Base-by-base conservation (phyloP, 495 filamentous ascomycete species). In the Staphylotrichum tortipilum region DNA sequence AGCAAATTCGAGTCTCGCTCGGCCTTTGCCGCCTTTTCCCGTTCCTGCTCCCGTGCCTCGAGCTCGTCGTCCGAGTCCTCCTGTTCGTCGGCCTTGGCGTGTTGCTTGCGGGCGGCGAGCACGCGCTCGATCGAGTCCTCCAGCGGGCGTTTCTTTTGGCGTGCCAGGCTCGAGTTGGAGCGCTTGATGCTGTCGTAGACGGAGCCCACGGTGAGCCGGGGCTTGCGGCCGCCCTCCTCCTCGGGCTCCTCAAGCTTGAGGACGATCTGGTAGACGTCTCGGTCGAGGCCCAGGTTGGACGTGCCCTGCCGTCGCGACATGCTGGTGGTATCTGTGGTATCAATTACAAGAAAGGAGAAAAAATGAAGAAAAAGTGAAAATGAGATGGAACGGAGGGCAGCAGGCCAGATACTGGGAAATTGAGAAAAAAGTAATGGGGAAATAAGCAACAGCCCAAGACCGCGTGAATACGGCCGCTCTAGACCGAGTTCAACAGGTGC, bases 41-140 rank as follows among this genome's bases (percentile, higher is more conserved):
- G 54, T 8, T 52, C 30, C 18, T 57, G 52, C 61, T 58, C 74
- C 44, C 80, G 79, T 38, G 83, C 68, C 9, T 82, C 82, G 37
- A 85, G 81, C 46, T 84, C 77, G 28, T 81, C 85, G 53, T 86
- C 82, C 30, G 84, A 57, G 41, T 67, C 71, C 7, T 60, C 68
- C 33, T 76, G 72, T n/a, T 75, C 79, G 49, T 75, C 72, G 22
- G 73, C 69, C 44, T 74, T 73, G 40, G 70, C 58, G 47, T 94
- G 86, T 52, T 81, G 76, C 42, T 78, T 80, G 10, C 94, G 61
- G 12, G 91, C 80, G 19, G 79, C 79, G 24, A 98, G 71, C 2
- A 94, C 86, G 18, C 88, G 74, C 59, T 95, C 89, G 54, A 97
- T 86, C 39, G 87, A 85, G 56, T 89, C 83, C 62, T 95, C 86